Evolutionary conservation across 345 rosid species (phyloP).

Genomic region (Erysimum cheiranthoides): DNA sequence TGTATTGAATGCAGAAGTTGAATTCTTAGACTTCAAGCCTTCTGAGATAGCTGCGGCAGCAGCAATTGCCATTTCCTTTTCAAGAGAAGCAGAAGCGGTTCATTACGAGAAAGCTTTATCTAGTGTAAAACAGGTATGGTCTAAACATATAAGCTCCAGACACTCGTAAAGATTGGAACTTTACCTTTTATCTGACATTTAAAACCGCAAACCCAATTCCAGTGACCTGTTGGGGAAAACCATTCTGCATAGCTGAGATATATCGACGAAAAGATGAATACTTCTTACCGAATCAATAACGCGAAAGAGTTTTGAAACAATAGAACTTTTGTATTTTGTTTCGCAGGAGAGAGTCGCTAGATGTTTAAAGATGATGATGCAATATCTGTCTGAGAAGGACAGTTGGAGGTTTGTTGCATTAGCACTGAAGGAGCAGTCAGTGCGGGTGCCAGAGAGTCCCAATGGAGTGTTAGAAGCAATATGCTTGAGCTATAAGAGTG

Average conservation of each 20-base stretch:
- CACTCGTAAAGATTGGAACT: background rate
- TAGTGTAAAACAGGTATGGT: slow-evolving; percentile 54
- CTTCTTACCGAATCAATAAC: background rate
- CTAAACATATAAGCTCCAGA: no score
- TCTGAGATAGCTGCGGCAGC: slow-evolving; percentile 73
- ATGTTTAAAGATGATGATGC: slow-evolving; percentile 57
- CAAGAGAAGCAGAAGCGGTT: slow-evolving; percentile 47
- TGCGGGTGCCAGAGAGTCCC: slow-evolving; percentile 54
- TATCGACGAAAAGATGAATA: background rate
- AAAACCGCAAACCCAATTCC: background rate
- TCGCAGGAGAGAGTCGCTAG: slow-evolving; percentile 56
- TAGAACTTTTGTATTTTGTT: background rate
- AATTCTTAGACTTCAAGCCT: slow-evolving; percentile 68
- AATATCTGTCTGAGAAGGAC: slow-evolving; percentile 46
- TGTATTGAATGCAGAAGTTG: slow-evolving; percentile 62
- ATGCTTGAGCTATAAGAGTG: slow-evolving; percentile 66
- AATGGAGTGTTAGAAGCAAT: slow-evolving; percentile 66
- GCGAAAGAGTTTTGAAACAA: background rate
- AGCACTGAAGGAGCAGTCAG: slow-evolving; percentile 6
- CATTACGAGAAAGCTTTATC: slow-evolving; percentile 48
- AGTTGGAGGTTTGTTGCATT: slow-evolving; percentile 2
- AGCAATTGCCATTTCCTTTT: slow-evolving; percentile 51
- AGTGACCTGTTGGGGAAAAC: background rate
- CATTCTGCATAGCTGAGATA: background rate
- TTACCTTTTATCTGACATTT: background rate